Percentiles rank a stretch among this genome's conserved stretches.
Conservation (phyloP, 306 rosid species). For the Lablab purpureus region DNA sequence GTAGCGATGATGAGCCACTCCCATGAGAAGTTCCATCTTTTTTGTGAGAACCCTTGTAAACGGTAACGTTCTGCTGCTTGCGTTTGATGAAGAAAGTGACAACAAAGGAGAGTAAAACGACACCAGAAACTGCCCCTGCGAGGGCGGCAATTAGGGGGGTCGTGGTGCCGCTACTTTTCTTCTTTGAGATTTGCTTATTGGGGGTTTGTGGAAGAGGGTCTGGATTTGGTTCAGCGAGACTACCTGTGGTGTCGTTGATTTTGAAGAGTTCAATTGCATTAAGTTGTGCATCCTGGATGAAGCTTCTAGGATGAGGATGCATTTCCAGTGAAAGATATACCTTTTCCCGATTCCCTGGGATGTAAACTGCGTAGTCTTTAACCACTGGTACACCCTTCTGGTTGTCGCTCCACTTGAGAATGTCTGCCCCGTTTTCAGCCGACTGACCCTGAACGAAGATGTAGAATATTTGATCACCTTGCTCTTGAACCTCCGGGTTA, state of each 20-base stretch:
- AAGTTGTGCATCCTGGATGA: not conserved
- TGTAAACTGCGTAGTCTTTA: not conserved
- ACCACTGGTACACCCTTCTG: not conserved
- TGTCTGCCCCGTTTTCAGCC: not conserved
- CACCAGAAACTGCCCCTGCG: not conserved
- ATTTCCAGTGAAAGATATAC: not conserved
- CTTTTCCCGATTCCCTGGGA: not conserved
- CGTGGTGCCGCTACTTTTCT: rapidly evolving
- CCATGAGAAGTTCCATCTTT: not conserved
- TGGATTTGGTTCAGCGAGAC: not conserved
- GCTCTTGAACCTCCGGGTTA: rapidly evolving
- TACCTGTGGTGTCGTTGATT: not conserved
- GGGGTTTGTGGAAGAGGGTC: not conserved
- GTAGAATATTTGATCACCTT: not conserved
- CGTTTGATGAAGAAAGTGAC: conserved; percentile 1
- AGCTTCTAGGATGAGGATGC: not conserved
- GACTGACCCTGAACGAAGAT: not conserved
- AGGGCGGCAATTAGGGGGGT: not conserved
- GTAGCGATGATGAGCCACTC: not conserved
- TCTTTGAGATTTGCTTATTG: too few relatives aligned
- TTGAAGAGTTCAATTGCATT: conserved; percentile 3
- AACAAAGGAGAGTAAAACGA: not conserved
- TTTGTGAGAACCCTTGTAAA: not conserved
- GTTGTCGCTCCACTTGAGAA: not conserved
- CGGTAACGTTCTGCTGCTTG: not conserved